phyloP scores from a whole-genome alignment of 208 protist genomes.

The Crithidia brevicula region DNA sequence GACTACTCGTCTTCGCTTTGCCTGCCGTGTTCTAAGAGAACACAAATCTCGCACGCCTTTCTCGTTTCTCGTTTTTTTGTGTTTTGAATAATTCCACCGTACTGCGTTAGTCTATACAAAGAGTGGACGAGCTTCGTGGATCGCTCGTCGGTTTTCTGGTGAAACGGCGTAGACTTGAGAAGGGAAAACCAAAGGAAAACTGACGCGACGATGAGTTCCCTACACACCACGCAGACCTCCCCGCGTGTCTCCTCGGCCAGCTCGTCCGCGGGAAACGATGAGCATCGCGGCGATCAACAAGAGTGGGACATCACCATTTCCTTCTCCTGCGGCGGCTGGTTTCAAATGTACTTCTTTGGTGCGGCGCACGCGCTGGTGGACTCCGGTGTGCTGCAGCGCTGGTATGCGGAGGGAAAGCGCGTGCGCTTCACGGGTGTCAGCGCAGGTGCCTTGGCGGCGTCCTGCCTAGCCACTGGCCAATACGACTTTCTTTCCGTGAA shows the following conservation, averaged over 20 bases:
- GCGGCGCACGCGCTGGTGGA: conserved; percentile 72
- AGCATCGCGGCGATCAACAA: conserved; percentile 2
- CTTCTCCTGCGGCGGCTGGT: conserved; percentile 81
- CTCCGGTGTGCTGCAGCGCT: conserved; percentile 54
- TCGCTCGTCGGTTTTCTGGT: too few species aligned
- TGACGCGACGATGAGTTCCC: not conserved
- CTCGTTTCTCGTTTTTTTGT: too few species aligned
- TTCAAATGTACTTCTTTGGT: conserved; percentile 85
- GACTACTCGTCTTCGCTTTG: not conserved
- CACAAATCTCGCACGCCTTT: not conserved
- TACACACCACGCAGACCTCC: not conserved
- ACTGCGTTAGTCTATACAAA: too few species aligned
- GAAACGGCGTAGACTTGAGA: too few species aligned
- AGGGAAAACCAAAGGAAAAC: not conserved
- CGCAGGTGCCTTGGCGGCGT: conserved; percentile 57
- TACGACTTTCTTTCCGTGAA: conserved; percentile 50
- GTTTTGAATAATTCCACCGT: too few species aligned
- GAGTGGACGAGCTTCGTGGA: too few species aligned
- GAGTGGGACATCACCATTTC: conserved; percentile 66
- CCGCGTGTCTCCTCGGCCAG: not conserved
- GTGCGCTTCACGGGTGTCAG: conserved; percentile 71
- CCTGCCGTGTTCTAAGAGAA: not conserved
- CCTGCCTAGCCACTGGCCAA: conserved; percentile 47
- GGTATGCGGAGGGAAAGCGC: conserved; percentile 53
- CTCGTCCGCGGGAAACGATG: conserved; percentile 1